These are phyloP conservation scores for Scheffersomyces parashehatae DNA, from an alignment of 1,139 yeast species.

Conservation along the genomic window DNA sequence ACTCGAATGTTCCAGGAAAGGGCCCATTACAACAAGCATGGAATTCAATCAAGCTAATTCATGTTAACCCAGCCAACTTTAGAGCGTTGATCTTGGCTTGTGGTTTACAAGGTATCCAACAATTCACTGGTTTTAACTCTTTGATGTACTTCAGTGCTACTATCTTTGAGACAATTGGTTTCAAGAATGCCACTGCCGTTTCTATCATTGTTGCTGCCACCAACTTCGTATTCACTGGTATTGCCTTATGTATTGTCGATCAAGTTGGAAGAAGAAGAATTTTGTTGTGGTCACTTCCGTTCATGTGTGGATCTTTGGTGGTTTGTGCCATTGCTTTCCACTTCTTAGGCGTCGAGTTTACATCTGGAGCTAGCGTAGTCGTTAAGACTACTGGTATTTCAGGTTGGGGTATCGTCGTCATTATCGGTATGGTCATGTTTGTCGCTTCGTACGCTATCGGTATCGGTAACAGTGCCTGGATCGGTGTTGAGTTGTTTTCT, in stretches of 20 bases:
- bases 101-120: conserved; percentile 93
- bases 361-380: conserved; percentile 45
- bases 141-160: conserved; percentile 93
- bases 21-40: conserved; percentile 54
- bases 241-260: conserved; percentile 84
- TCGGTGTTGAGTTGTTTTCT: conserved; percentile 91
- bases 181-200: conserved; percentile 85
- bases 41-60: conserved; percentile 69
- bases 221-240: conserved; percentile 78
- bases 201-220: conserved; percentile 91
- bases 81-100: conserved; percentile 88
- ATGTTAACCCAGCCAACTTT: conserved; percentile 74
- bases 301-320: conserved; percentile 75
- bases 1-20: conserved; percentile 64
- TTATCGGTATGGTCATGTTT: conserved; percentile 79
- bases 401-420: conserved; percentile 86
- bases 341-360: conserved; percentile 62
- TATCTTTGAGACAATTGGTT: conserved; percentile 86
- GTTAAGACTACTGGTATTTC: conserved; percentile 50
- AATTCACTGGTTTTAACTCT: conserved; percentile 93
- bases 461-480: conserved; percentile 98
- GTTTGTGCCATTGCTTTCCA: conserved; percentile 89
- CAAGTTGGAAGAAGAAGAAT: conserved; percentile 82
- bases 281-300: conserved; percentile 71
- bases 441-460: conserved; percentile 93